Evolutionary conservation across 257 asterid species (phyloP).

Genomic region (Echites panduratus): DNA sequence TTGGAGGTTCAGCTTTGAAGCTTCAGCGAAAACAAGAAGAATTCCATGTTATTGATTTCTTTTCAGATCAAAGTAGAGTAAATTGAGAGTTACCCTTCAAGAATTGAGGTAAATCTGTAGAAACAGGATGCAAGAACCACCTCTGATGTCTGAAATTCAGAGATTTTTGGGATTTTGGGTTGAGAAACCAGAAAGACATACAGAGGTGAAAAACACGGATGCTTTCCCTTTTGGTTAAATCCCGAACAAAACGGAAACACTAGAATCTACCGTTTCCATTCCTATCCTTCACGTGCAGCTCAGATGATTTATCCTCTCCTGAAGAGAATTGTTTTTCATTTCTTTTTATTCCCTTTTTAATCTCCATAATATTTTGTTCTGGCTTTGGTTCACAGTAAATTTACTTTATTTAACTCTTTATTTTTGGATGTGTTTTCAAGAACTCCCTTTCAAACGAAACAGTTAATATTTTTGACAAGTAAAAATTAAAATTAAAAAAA

Average conservation of each 20-base stretch:
- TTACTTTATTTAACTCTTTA: too few relatives aligned
- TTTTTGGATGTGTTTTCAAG: too few relatives aligned
- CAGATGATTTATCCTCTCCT: background rate
- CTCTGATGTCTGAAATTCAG: background rate
- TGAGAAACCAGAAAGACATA: background rate
- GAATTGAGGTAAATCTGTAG: background rate
- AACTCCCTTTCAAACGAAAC: too few relatives aligned
- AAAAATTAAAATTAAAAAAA: too few relatives aligned
- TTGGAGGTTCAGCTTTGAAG: background rate
- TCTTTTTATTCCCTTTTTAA: too few relatives aligned
- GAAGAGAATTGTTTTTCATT: too few relatives aligned
- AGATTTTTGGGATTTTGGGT: background rate
- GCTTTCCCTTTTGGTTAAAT: background rate
- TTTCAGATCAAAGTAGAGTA: slow-evolving; percentile 4
- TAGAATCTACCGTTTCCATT: background rate
- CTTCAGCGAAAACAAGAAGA: slow-evolving; percentile 9
- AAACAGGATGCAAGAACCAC: background rate
- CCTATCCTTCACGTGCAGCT: background rate
- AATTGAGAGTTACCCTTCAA: background rate
- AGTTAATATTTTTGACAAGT: too few relatives aligned
- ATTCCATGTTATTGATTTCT: background rate
- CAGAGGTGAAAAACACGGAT: background rate
- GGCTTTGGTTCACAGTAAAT: too few relatives aligned
- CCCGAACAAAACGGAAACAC: background rate
- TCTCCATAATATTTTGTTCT: too few relatives aligned